These are phyloP conservation scores for Trichoderma guizhouense DNA, from an alignment of 2,329 filamentous ascomycete species.

Conservation along the genomic window DNA sequence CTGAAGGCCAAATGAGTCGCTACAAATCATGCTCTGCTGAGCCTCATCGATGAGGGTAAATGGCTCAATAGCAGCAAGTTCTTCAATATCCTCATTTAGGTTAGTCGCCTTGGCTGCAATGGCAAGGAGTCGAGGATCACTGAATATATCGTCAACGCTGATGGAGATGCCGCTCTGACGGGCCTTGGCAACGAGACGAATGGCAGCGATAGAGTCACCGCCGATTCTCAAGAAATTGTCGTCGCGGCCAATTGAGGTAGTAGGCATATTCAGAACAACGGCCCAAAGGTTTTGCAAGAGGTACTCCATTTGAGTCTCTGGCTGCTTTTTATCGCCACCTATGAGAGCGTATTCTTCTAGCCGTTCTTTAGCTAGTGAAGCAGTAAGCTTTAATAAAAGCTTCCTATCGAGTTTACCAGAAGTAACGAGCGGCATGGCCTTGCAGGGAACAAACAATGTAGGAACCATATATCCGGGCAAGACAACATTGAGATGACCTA, in stretches of 20 bases:
- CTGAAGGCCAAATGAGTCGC: background rate
- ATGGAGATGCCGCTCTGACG: conserved; percentile 3
- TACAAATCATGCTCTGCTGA: background rate
- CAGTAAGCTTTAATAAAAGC: background rate
- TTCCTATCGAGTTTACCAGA: conserved; percentile 16
- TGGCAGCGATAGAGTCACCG: conserved; percentile 19
- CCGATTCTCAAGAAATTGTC: conserved; percentile 20
- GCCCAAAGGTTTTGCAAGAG: conserved; percentile 13
- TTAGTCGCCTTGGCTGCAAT: background rate
- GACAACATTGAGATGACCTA: background rate
- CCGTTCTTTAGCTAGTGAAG: background rate
- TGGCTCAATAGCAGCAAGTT: background rate
- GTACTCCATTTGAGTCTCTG: conserved; percentile 12
- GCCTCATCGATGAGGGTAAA: background rate
- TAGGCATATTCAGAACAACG: conserved; percentile 1
- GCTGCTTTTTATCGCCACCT: background rate
- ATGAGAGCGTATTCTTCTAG: conserved; percentile 7
- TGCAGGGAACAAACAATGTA: conserved; percentile 4
- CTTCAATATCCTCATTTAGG: background rate
- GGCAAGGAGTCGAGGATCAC: conserved; percentile 6
- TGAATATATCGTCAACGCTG: conserved; percentile 8
- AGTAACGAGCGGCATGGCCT: conserved; percentile 13
- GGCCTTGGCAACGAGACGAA: conserved; percentile 1
- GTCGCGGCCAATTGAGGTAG: conserved; percentile 11
- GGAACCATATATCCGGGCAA: conserved; percentile 16